Conservation (phyloP, 495 filamentous ascomycete genomes). For the Trichoderma orchidacearum region DNA sequence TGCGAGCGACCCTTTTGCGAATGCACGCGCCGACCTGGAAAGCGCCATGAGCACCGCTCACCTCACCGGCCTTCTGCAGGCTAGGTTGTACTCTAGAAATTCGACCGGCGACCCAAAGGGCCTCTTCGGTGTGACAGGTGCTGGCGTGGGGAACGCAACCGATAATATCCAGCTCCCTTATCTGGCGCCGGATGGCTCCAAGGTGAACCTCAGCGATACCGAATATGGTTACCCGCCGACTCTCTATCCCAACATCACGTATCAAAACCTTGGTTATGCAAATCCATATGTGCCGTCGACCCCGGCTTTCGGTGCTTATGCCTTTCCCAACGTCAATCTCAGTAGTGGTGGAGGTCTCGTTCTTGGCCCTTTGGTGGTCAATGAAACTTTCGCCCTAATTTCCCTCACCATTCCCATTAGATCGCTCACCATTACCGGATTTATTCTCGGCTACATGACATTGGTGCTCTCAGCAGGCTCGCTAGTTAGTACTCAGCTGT, state of each 20-base stretch:
- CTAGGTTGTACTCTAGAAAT: slow-evolving; percentile 50
- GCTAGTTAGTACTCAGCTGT: slow-evolving; percentile 41
- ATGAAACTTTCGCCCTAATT: slow-evolving; percentile 57
- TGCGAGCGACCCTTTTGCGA: slow-evolving; percentile 20
- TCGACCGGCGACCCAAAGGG: slow-evolving; percentile 30
- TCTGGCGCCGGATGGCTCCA: slow-evolving; percentile 37
- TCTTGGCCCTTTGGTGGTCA: slow-evolving; percentile 54
- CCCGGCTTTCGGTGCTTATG: slow-evolving; percentile 21
- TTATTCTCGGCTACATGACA: slow-evolving; percentile 65
- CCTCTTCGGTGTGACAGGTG: slow-evolving; percentile 48
- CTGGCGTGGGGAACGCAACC: slow-evolving; percentile 5
- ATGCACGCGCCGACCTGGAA: slow-evolving; percentile 43
- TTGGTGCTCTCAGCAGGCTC: slow-evolving; percentile 48
- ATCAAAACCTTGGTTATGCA: slow-evolving; percentile 24
- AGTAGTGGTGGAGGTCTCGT: slow-evolving; percentile 39
- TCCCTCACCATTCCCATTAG: slow-evolving; percentile 67
- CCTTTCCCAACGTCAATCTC: slow-evolving; percentile 38
- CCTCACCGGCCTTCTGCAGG: slow-evolving; percentile 47
- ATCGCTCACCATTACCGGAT: slow-evolving; percentile 39
- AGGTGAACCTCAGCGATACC: slow-evolving; percentile 42
- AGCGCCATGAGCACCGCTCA: slow-evolving; percentile 43
- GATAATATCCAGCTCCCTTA: slow-evolving; percentile 44
- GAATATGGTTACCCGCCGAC: slow-evolving; percentile 47
- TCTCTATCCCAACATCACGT: slow-evolving; percentile 67
- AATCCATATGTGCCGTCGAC: slow-evolving; percentile 22